phyloP scores from a whole-genome alignment of 1,139 yeast genomes.

The Taiozyma sp. region DNA sequence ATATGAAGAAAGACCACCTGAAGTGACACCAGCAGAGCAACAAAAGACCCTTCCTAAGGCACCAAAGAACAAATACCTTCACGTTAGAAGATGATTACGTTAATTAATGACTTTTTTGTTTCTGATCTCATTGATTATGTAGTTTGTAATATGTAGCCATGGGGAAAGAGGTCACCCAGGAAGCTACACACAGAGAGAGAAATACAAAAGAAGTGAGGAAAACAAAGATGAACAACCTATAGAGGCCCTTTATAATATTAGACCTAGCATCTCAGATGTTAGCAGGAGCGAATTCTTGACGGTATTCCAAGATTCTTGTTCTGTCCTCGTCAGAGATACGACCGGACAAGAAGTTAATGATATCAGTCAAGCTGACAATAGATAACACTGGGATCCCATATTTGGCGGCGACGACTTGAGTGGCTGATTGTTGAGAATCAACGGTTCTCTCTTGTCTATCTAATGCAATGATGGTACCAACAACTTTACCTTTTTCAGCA shows the following conservation, averaged over 20 bases:
- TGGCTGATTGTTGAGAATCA: constrained; percentile 69
- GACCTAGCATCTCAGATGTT: constrained; percentile 6
- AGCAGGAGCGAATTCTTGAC: constrained; percentile 34
- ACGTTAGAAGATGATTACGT: constrained; percentile 23
- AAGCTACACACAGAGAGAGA: neutral
- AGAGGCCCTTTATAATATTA: neutral
- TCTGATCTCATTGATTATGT: neutral
- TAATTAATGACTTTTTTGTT: neutral
- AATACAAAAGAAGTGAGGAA: neutral
- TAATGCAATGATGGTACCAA: constrained; percentile 84
- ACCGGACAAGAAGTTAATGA: constrained; percentile 56
- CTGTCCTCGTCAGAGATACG: constrained; percentile 52
- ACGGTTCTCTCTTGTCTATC: constrained; percentile 91
- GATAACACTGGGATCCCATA: constrained; percentile 80
- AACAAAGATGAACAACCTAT: neutral
- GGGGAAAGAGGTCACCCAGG: neutral
- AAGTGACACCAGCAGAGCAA: constrained; percentile 26
- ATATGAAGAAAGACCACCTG: constrained; percentile 45
- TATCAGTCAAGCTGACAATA: constrained; percentile 73
- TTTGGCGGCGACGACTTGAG: constrained; percentile 69
- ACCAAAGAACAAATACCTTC: constrained; percentile 40
- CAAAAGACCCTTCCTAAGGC: constrained; percentile 18
- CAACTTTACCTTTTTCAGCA: constrained; percentile 65
- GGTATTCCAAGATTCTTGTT: constrained; percentile 54
- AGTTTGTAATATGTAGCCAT: constrained; percentile 4